Evolutionary conservation across 768 basidiomycete species (phyloP).

Genomic region (Psilocybe azurescens): DNA sequence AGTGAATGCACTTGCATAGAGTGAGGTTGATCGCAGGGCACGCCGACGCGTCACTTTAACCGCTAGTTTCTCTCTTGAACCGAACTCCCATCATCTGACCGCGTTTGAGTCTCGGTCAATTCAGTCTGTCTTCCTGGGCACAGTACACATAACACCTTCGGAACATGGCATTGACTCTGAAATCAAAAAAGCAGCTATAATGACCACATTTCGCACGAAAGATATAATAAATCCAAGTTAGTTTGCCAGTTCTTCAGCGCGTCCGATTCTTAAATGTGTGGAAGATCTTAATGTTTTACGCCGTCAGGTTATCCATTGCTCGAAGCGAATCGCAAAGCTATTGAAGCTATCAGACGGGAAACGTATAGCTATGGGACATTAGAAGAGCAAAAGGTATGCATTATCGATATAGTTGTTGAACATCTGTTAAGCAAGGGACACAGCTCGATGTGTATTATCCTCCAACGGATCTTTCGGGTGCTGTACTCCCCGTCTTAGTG

Average conservation of each 20-base stretch:
- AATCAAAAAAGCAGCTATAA: background rate
- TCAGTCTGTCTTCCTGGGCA: too few species aligned
- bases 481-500: conserved; percentile 22
- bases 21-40: too few species aligned
- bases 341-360: conserved; percentile 20
- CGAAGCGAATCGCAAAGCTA: conserved; percentile 23
- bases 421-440: background rate
- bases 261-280: too few species aligned
- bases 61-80: too few species aligned
- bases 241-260: background rate
- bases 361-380: conserved; percentile 24
- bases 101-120: too few species aligned
- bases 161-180: background rate
- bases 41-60: too few species aligned
- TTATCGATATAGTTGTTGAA: too few species aligned
- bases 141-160: too few species aligned
- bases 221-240: conserved; percentile 15
- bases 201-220: conserved; percentile 9
- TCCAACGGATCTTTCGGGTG: background rate
- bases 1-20: background rate
- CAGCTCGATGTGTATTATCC: conserved; percentile 33
- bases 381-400: conserved; percentile 20
- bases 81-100: too few species aligned
- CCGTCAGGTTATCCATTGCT: conserved; percentile 24
- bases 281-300: too few species aligned